Evolutionary conservation across 1,284 basidiomycete genomes (phyloP).

Genomic region (Apiotrichum siamense): DNA sequence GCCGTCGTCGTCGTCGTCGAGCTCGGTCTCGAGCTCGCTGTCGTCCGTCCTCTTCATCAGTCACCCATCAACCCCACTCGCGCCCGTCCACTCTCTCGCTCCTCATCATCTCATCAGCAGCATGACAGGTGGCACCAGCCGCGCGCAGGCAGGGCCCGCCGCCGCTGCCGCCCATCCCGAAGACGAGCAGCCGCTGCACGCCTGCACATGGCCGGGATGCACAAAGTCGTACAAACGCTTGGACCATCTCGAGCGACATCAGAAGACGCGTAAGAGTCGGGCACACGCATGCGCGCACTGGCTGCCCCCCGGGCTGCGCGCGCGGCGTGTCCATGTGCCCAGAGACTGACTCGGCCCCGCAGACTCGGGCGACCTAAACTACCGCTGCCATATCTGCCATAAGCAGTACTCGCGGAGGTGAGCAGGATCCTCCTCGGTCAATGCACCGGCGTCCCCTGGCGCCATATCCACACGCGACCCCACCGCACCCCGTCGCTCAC

Average conservation of each 20-base stretch:
- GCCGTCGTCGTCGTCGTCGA: no score
- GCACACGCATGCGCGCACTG: no score
- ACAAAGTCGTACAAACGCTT: slow-evolving; percentile 14
- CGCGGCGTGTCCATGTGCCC: no score
- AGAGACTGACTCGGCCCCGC: not conserved
- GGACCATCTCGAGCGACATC: slow-evolving; percentile 22
- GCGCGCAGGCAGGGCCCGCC: no score
- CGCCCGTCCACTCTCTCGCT: not conserved
- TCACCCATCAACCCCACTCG: not conserved
- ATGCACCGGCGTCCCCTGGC: no score
- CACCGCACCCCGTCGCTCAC: no score
- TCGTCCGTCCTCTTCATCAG: not conserved
- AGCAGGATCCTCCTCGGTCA: not conserved
- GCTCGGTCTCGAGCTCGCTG: no score
- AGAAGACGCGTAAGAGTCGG: slow-evolving; percentile 13
- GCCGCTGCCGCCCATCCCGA: not conserved
- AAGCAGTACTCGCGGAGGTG: slow-evolving; percentile 20
- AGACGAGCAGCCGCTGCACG: not conserved
- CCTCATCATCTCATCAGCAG: not conserved
- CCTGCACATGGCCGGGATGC: slow-evolving; percentile 22
- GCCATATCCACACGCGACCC: no score
- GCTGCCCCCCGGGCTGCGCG: no score
- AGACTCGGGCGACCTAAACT: slow-evolving; percentile 21
- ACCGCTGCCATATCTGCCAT: slow-evolving; percentile 15
- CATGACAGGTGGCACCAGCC: not conserved